Percentiles rank a stretch among this genome's conserved stretches.
phyloP scores from a whole-genome alignment of 345 rosid species.

The Eutrema japonicum region DNA sequence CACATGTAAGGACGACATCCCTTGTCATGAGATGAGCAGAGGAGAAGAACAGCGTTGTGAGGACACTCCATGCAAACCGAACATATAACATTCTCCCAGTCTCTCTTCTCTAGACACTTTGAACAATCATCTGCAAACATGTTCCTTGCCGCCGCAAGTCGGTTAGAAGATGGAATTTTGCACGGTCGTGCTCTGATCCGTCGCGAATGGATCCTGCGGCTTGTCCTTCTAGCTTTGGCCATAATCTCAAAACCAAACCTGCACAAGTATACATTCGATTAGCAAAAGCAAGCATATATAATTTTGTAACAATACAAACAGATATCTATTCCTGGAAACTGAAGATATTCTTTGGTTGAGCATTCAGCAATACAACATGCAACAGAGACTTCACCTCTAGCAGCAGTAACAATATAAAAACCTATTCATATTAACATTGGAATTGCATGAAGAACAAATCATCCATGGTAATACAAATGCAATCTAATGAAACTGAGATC shows the following conservation, averaged over 20 bases:
- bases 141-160: constrained; percentile 44
- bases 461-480: constrained; percentile 2
- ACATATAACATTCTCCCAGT: constrained; percentile 86
- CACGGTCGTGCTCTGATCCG: constrained; percentile 61
- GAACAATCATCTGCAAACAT: constrained; percentile 51
- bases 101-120: constrained; percentile 64
- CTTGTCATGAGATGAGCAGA: constrained; percentile 95
- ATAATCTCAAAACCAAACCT: constrained; percentile 42
- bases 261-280: constrained; percentile 1
- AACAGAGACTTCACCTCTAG: background rate
- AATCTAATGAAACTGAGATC: constrained; percentile 11
- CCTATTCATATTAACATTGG: background rate
- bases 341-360: background rate
- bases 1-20: constrained; percentile 99
- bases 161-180: constrained; percentile 48
- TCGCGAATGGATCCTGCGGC: constrained; percentile 59
- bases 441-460: constrained; percentile 11
- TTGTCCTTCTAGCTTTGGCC: constrained; percentile 72
- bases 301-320: constrained; percentile 3
- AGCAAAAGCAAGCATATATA: background rate
- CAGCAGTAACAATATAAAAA: background rate
- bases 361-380: background rate
- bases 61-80: constrained; percentile 99
- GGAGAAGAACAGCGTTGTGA: constrained; percentile 95
- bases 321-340: background rate